Conservation (phyloP, 2,329 filamentous ascomycete genomes). For the Colletotrichum sp. region DNA sequence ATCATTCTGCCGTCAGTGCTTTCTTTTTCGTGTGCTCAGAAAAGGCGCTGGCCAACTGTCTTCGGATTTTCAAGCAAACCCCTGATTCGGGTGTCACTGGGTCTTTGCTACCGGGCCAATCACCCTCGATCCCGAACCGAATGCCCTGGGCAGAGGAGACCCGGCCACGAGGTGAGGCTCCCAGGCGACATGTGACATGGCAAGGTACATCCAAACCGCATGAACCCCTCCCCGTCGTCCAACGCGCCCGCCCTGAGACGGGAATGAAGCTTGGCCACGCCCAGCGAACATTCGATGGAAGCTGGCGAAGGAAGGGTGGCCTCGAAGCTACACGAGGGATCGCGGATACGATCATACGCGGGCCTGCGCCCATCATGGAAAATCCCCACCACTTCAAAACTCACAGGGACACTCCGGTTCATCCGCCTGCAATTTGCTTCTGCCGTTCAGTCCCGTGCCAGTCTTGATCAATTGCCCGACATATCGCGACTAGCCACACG, state of each 20-base stretch:
- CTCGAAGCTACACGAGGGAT: not conserved
- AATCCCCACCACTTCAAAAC: not conserved
- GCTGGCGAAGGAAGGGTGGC: not conserved
- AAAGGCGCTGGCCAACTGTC: not conserved
- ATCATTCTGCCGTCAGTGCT: not conserved
- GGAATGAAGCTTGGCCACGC: not conserved
- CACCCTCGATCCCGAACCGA: not conserved
- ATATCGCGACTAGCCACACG: not conserved
- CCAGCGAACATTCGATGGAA: not conserved
- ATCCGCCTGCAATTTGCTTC: slow-evolving; percentile 1
- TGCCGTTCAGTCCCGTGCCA: not conserved
- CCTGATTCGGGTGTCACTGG: not conserved
- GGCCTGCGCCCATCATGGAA: not conserved
- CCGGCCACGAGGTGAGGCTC: slow-evolving; percentile 11
- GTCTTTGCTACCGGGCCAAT: not conserved
- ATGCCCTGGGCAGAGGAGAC: not conserved
- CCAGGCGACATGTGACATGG: not conserved
- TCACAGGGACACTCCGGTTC: not conserved
- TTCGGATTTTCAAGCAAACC: not conserved
- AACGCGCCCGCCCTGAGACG: not conserved
- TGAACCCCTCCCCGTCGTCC: not conserved
- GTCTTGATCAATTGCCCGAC: not conserved
- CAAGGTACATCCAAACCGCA: not conserved
- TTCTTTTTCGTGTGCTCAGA: not conserved
- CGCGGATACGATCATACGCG: slow-evolving; percentile 7